A percentile compares a stretch with the other conserved stretches of the same genome.
phyloP scores from a whole-genome alignment of 2,329 filamentous ascomycete species.

The Xylariomycetidae sp. region DNA sequence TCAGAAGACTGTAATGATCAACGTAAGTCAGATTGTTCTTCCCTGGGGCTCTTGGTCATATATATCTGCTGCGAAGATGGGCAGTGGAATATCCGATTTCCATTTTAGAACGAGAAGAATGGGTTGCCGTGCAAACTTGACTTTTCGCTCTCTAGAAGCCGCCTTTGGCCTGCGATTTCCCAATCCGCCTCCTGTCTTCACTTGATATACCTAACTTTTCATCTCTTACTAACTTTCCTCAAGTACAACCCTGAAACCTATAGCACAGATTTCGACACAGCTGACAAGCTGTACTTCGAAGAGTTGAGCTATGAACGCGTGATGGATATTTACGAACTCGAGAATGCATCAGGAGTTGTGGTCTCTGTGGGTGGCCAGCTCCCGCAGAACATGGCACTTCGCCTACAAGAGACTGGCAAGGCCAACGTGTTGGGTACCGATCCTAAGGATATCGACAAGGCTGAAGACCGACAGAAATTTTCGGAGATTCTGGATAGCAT shows the following conservation, averaged over 20 bases:
- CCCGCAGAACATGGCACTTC: conserved; percentile 94
- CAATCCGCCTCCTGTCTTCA: not conserved
- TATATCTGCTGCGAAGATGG: too few relatives aligned
- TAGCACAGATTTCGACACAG: conserved; percentile 79
- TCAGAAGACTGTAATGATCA: conserved; percentile 98
- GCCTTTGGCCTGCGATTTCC: conserved; percentile 1
- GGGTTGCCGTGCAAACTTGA: too few relatives aligned
- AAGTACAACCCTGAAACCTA: conserved; percentile 76
- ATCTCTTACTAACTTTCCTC: not conserved
- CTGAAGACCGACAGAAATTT: conserved; percentile 97
- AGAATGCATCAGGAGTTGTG: conserved; percentile 78
- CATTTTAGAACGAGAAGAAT: too few relatives aligned
- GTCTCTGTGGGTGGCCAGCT: conserved; percentile 95
- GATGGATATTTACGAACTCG: conserved; percentile 98
- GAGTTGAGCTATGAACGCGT: conserved; percentile 95
- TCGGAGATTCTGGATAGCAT: conserved; percentile 96
- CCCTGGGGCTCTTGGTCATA: too few relatives aligned
- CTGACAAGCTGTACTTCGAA: conserved; percentile 93
- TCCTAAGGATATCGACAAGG: conserved; percentile 92
- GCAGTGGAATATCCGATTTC: too few relatives aligned
- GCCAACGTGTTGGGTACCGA: conserved; percentile 91
- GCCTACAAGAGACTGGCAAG: conserved; percentile 84
- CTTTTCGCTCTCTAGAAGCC: not conserved
- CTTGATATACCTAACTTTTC: conserved; percentile 1
- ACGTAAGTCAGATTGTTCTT: conserved; percentile 47